Base-by-base conservation (phyloP, 2,329 filamentous ascomycete species). In the Fusarium temperatum region DNA sequence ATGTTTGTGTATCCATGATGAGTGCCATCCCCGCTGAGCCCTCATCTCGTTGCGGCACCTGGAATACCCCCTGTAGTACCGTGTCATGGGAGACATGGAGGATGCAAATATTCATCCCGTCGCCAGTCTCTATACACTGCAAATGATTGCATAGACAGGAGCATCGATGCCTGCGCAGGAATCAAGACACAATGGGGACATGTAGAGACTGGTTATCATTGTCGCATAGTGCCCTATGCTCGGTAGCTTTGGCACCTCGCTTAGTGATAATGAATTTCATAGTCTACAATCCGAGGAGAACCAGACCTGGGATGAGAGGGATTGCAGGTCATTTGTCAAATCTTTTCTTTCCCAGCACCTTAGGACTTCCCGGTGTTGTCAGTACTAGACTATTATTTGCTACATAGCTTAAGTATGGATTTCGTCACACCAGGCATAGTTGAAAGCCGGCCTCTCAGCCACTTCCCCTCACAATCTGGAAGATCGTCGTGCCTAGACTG, bases 401-500 rank as follows among this genome's bases (percentile, higher is more conserved):
- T 35, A 35, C 32, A 15, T 35, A 15, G 32, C 7, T 45, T n/a
- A 26, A 22, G 39, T 32, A 54, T 26, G 17, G 54, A 45, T 35
- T 45, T 57, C 10, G n/a, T 18, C 14, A 48, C 12, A 28, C 30
- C n/a, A 15, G 24, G 18, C 14, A 32, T n/a, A 12, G 20, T 9
- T 26, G 14, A 48, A 30, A 32, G 39, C 30, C 24, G 28, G n/a
- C 14, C 18, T 32, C 32, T 47, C 45, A 53, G 44, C 45, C 39
- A 51, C 39, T 69, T 56, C 53, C 66, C 60, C 59, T 66, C 53
- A 70, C 30, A 38, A 30, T 36, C 22, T 53, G 36, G 53, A 48
- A 48, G 53, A 70, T 59, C 66, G 53, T 42, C 42, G 39, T n/a
- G 26, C 41, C 59, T 70, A 65, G 42, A 53, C 14, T 65, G 66